Percentiles rank a stretch among this genome's conserved stretches.
Conservation (phyloP, 176 grass and related monocot species). For the Triticum turgidum region DNA sequence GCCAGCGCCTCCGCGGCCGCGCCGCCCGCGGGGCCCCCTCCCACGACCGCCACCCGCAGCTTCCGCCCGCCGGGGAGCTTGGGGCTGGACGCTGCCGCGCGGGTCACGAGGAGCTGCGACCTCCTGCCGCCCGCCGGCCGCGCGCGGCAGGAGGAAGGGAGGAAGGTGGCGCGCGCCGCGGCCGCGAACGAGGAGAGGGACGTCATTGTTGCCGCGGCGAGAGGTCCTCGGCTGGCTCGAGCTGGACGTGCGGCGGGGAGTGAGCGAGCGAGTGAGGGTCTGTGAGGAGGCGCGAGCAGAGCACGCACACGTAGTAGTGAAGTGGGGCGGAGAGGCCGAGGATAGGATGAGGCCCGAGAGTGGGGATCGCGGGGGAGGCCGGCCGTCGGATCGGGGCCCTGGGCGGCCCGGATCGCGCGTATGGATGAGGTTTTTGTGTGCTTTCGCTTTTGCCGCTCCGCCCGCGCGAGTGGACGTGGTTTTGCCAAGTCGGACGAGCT, state of each 20-base stretch:
- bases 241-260: conserved; percentile 24
- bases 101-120: conserved; percentile 29
- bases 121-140: conserved; percentile 9
- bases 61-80: conserved; percentile 57
- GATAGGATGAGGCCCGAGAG: conserved; percentile 59
- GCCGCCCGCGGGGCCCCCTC: conserved; percentile 78
- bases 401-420: conserved; percentile 36
- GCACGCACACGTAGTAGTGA: conserved; percentile 8
- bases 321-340: not conserved
- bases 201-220: conserved; percentile 42
- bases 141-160: conserved; percentile 43
- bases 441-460: conserved; percentile 29
- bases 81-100: conserved; percentile 59
- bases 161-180: conserved; percentile 31
- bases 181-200: conserved; percentile 62
- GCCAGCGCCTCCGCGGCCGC: conserved; percentile 83
- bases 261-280: not conserved
- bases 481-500: conserved; percentile 44
- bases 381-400: conserved; percentile 37
- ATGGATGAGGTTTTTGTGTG: conserved; percentile 64
- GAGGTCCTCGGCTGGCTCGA: not conserved
- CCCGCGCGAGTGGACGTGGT: conserved; percentile 12
- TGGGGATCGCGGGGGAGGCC: conserved; percentile 31
- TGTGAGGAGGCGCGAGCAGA: conserved; percentile 16
- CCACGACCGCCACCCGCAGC: conserved; percentile 83